Conservation (phyloP, 1,139 yeast genomes). For the Yamadazyma dendronema region DNA sequence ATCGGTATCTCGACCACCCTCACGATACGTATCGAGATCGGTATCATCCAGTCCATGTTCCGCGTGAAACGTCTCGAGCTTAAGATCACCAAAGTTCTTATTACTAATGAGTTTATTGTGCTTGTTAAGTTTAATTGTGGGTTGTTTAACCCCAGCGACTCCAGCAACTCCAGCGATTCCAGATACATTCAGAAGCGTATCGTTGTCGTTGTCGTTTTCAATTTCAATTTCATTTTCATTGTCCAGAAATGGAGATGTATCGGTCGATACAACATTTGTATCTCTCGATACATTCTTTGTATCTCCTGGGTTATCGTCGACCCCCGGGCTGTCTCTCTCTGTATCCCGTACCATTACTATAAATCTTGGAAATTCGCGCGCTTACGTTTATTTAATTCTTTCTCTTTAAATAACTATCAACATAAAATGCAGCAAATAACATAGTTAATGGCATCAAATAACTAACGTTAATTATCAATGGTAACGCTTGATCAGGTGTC, state of each 20-base stretch:
- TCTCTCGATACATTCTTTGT: too few relatives aligned
- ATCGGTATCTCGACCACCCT: background rate
- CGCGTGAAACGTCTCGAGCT: conserved; percentile 6
- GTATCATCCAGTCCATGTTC: conserved; percentile 5
- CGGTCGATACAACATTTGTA: too few relatives aligned
- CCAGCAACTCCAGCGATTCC: conserved; percentile 2
- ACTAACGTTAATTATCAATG: conserved; percentile 59
- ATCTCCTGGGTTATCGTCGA: too few relatives aligned
- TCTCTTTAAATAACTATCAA: conserved; percentile 55
- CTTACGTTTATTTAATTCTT: conserved; percentile 1
- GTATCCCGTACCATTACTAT: too few relatives aligned
- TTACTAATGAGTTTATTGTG: conserved; percentile 12
- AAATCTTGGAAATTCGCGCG: background rate
- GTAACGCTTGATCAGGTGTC: conserved; percentile 62
- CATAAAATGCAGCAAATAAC: conserved; percentile 66
- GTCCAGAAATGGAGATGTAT: too few relatives aligned
- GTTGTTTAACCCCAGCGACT: conserved; percentile 7
- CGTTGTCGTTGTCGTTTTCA: background rate
- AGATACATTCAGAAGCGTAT: background rate
- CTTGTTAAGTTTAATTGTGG: conserved; percentile 8
- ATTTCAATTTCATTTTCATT: too few relatives aligned
- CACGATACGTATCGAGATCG: background rate
- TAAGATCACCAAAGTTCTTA: conserved; percentile 8
- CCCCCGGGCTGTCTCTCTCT: too few relatives aligned
- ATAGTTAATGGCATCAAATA: conserved; percentile 72